Evolutionary conservation across 768 basidiomycete species (phyloP).

Genomic region (Pleurotus pulmonarius): DNA sequence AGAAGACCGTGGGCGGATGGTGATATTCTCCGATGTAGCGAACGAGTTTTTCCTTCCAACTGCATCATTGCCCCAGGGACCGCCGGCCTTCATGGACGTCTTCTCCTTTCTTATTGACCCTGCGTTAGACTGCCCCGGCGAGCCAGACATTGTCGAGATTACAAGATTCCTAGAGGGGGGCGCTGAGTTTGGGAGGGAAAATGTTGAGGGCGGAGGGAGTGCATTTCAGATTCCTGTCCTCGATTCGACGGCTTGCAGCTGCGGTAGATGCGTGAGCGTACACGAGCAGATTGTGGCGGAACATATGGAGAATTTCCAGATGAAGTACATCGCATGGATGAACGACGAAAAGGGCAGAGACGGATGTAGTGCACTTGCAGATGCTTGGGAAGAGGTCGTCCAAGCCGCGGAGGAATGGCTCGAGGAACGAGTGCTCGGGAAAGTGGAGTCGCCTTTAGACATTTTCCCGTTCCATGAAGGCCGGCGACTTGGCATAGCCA

Average conservation of each 20-base stretch:
- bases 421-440: background rate
- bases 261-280: background rate
- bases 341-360: background rate
- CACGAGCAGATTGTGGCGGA: background rate
- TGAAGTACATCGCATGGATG: slow-evolving; percentile 2
- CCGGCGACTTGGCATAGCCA: background rate
- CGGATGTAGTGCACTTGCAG: background rate
- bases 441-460: background rate
- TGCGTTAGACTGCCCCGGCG: background rate
- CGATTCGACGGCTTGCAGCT: background rate
- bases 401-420: background rate
- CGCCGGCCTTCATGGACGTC: background rate
- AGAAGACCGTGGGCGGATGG: slow-evolving; percentile 8
- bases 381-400: background rate
- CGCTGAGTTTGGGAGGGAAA: background rate
- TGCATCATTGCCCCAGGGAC: background rate
- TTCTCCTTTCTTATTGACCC: background rate
- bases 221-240: background rate
- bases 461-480: background rate
- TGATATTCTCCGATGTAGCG: slow-evolving; percentile 8
- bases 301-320: background rate
- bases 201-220: background rate
- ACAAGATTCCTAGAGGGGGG: background rate
- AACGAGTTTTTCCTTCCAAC: slow-evolving; percentile 5
- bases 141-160: background rate